Evolutionary conservation across 1,139 yeast genomes (phyloP).

Genomic region (Hyphopichia pseudoburtonii): DNA sequence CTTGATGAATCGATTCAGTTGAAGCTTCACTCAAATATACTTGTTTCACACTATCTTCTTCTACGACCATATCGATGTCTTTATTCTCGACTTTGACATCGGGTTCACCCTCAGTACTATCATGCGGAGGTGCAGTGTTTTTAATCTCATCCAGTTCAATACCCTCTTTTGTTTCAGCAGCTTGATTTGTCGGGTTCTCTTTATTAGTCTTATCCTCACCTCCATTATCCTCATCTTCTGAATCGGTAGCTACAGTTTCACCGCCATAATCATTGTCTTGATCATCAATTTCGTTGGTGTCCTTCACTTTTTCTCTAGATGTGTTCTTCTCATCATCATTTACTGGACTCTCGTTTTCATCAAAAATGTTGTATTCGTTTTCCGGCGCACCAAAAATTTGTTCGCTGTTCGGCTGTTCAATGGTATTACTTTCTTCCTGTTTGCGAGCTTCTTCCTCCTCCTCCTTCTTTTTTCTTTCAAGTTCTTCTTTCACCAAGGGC

Average conservation of each 20-base stretch:
- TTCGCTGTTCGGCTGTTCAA: conserved; percentile 3
- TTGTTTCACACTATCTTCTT: no score
- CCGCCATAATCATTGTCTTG: not conserved
- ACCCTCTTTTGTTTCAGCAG: conserved; percentile 9
- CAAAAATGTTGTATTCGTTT: no score
- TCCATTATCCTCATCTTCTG: not conserved
- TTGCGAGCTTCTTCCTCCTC: conserved; percentile 7
- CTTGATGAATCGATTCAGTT: no score
- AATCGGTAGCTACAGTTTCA: not conserved
- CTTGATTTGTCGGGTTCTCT: conserved; percentile 4
- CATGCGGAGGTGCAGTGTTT: conserved; percentile 13
- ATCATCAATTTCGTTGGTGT: not conserved
- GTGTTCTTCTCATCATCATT: not conserved
- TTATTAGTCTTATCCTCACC: no score
- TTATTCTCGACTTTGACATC: no score
- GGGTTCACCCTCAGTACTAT: not conserved
- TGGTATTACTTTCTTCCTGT: not conserved
- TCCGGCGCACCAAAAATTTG: no score
- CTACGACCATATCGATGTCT: no score
- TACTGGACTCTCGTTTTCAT: not conserved
- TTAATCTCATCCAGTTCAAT: no score
- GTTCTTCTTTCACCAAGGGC: conserved; percentile 32
- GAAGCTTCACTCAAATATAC: no score
- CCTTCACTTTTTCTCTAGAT: no score
- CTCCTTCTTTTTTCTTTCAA: conserved; percentile 14